These are phyloP conservation scores for Raphanus raphanistrum DNA, from an alignment of 345 rosid species.

Conservation along the genomic window DNA sequence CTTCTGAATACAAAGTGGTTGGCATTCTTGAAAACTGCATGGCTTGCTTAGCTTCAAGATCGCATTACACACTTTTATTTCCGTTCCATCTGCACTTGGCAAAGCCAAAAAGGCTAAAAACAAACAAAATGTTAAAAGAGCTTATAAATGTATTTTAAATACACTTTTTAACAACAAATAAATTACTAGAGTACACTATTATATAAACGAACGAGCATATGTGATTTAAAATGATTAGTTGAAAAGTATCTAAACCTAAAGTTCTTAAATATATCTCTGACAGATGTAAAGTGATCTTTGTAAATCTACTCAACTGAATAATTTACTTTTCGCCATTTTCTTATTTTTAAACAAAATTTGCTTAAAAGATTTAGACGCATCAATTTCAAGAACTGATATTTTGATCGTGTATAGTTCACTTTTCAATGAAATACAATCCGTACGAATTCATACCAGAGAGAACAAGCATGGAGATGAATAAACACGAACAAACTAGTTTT, in stretches of 20 bases:
- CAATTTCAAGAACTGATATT: not conserved
- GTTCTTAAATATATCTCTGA: not conserved
- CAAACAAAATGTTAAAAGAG: not conserved
- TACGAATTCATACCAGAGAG: not conserved
- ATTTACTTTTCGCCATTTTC: not conserved
- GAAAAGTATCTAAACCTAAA: not conserved
- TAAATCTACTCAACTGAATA: not conserved
- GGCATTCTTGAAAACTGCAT: slow-evolving; percentile 20
- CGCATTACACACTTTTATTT: not conserved
- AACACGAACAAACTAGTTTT: not conserved
- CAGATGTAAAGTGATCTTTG: not conserved
- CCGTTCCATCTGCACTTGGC: slow-evolving; percentile 12
- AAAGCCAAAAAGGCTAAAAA: slow-evolving; percentile 13
- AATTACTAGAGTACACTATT: not conserved
- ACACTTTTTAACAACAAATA: not conserved
- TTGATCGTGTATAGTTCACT: not conserved
- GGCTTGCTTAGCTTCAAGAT: slow-evolving; percentile 10
- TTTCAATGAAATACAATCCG: not conserved
- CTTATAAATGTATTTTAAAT: not conserved
- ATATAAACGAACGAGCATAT: not conserved
- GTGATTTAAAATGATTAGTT: not conserved
- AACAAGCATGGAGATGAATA: slow-evolving; percentile 20
- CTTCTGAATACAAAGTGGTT: slow-evolving; percentile 10
- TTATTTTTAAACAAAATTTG: not conserved
- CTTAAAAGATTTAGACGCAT: not conserved